These are phyloP conservation scores for Wickerhamomyces subpelliculosus DNA, from an alignment of 805 yeast species.

Conservation along the genomic window DNA sequence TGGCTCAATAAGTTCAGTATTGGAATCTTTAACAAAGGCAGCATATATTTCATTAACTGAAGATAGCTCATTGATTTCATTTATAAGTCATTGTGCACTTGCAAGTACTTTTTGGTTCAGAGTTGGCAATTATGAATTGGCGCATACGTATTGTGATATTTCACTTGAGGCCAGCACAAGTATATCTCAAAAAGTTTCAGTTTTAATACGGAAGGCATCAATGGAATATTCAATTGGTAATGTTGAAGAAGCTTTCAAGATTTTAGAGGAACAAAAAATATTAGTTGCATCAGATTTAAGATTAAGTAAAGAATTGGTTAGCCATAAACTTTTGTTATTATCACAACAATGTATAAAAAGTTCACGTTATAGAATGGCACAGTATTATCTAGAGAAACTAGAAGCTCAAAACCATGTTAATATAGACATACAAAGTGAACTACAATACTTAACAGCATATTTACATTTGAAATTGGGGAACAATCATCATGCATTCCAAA, in stretches of 20 bases:
- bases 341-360: constrained; percentile 24
- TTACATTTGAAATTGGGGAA: constrained; percentile 19
- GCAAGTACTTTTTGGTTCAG: constrained; percentile 43
- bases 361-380: constrained; percentile 20
- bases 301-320: constrained; percentile 33
- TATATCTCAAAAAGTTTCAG: constrained; percentile 31
- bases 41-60: constrained; percentile 48
- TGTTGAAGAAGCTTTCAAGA: constrained; percentile 30
- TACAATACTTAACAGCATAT: constrained; percentile 19
- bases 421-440: constrained; percentile 25
- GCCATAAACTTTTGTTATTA: constrained; percentile 32
- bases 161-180: constrained; percentile 34
- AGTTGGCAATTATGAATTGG: constrained; percentile 40
- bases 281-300: constrained; percentile 11
- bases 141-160: constrained; percentile 40
- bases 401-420: constrained; percentile 15
- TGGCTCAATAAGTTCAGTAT: constrained; percentile 33
- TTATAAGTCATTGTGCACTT: constrained; percentile 40
- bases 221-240: constrained; percentile 32
- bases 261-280: constrained; percentile 28
- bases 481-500: constrained; percentile 15
- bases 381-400: constrained; percentile 15
- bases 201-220: constrained; percentile 33
- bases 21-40: constrained; percentile 54
- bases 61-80: constrained; percentile 21